Percentiles rank a stretch among this genome's conserved stretches.
These are phyloP conservation scores for Hygrophoropsis aurantiaca DNA, from an alignment of 768 basidiomycete genomes.

Conservation along the genomic window DNA sequence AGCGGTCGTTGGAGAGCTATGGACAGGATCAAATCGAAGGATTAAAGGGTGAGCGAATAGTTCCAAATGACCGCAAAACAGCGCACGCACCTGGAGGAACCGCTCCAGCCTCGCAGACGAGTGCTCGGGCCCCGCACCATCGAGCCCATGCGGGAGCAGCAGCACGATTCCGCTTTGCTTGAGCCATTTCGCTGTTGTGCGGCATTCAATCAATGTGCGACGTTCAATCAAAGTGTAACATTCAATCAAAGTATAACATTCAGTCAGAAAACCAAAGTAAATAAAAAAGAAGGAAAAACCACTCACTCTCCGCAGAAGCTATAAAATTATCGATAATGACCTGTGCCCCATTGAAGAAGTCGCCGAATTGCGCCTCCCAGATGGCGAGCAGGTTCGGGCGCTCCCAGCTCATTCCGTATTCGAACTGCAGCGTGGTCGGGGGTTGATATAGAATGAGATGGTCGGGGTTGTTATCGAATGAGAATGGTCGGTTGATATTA, in stretches of 20 bases:
- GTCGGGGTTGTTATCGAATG: too few relatives aligned
- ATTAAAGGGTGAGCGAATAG: constrained; percentile 1
- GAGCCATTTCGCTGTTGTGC: constrained; percentile 94
- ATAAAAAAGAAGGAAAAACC: neutral
- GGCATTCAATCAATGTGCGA: constrained; percentile 3
- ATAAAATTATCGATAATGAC: constrained; percentile 90
- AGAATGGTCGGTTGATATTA: constrained; percentile 2
- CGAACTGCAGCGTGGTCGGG: constrained; percentile 55
- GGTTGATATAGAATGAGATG: too few relatives aligned
- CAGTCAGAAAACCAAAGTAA: too few relatives aligned
- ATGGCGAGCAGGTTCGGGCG: constrained; percentile 77
- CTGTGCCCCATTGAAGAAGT: constrained; percentile 90
- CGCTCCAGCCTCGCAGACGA: constrained; percentile 87
- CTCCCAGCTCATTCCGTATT: constrained; percentile 91
- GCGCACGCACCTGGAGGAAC: constrained; percentile 71
- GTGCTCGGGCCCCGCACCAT: constrained; percentile 93
- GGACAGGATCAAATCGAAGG: too few relatives aligned
- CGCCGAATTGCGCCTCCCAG: constrained; percentile 96
- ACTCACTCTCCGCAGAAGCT: constrained; percentile 78
- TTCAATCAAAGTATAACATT: too few relatives aligned
- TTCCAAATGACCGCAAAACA: too few relatives aligned
- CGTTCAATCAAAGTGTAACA: neutral
- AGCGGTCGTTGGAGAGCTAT: constrained; percentile 78
- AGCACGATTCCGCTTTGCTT: constrained; percentile 88
- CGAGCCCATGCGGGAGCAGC: constrained; percentile 85